Evolutionary conservation across 129 eudicot genomes (phyloP), one percentile per base, ranked within the genome.

Genomic region (Silybum marianum): DNA sequence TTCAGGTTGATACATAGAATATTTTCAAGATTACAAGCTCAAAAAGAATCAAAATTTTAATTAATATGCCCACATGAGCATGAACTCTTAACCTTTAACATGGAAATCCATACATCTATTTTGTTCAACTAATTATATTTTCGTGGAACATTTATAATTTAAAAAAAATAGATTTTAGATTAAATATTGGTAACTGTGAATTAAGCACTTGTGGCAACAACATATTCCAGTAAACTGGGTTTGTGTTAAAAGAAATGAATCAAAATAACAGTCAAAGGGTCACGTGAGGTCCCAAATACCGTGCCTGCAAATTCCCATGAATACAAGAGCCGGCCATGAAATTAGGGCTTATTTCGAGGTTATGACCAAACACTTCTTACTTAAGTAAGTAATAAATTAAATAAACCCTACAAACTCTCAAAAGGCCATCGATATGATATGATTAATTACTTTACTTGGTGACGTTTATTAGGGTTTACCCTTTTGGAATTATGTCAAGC

Each of bases 181-280:
- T 6, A 48, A 72, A 78, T 66, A 78, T 84, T 44, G 86, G 40
- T 82, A 39, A 83, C 69, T 70, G 86, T 38, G 84, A 28, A 28
- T n/a, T n/a, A 80, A 38, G 81, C 80, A 80, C 80, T 84, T 79
- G 69, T 77, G 44, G 25, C 71, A 69, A 68, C 69, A 76, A 83
- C 73, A 76, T 82, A 83, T 77, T 83, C 82, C 86, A 76, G 78
- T 71, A 70, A 54, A 76, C 70, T 75, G 60, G 86, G 67, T 70
- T 70, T 13, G 65, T 84, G 80, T 48, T 81, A 74, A 78, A 60
- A 85, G 83, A 75, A 80, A 1, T 65, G 80, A 78, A 84, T 89
- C 92, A 90, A 90, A 82, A 85, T 83, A 87, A 69, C 58, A 85
- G 89, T 82, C 89, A 87, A 90, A 82, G 66, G 83, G 89, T 83